Conservation (phyloP, 2,329 filamentous ascomycete species). For the Diplocarpon rosae region DNA sequence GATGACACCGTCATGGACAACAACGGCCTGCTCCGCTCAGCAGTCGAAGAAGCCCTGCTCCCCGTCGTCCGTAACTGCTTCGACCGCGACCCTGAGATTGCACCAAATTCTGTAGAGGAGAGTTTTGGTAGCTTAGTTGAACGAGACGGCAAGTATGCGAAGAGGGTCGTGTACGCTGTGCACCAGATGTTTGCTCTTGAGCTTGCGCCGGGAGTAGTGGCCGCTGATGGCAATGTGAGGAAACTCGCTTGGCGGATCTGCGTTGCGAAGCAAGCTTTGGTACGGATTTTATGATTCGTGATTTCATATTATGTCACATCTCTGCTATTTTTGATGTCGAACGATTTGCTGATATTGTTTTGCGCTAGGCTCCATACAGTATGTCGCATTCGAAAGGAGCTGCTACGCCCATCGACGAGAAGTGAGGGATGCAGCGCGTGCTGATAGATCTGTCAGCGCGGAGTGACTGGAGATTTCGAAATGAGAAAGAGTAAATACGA, state of each 20-base stretch:
- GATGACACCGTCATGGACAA: conserved; percentile 45
- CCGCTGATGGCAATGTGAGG: conserved; percentile 79
- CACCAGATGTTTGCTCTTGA: conserved; percentile 96
- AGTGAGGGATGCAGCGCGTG: not conserved
- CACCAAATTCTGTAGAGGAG: conserved; percentile 68
- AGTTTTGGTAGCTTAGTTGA: conserved; percentile 78
- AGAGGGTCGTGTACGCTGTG: conserved; percentile 84
- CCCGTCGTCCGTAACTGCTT: conserved; percentile 86
- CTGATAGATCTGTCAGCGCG: no score
- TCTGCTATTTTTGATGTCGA: not conserved
- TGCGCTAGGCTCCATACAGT: conserved; percentile 24
- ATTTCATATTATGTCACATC: not conserved
- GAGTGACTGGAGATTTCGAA: no score
- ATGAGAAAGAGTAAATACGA: no score
- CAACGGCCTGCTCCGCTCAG: conserved; percentile 50
- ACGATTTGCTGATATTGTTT: not conserved
- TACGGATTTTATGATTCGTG: conserved; percentile 30
- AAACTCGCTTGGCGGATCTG: conserved; percentile 92
- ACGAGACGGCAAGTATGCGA: conserved; percentile 78
- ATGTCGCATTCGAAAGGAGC: conserved; percentile 27
- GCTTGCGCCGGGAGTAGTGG: conserved; percentile 84
- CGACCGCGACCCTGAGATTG: conserved; percentile 83
- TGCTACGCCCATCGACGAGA: conserved; percentile 20
- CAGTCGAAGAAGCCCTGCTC: conserved; percentile 67
- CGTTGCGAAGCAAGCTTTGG: conserved; percentile 89